Evolutionary conservation across 1,284 basidiomycete genomes (phyloP), one percentile per base, ranked within the genome.

Genomic region (Microbotryum silenes-acaulis): DNA sequence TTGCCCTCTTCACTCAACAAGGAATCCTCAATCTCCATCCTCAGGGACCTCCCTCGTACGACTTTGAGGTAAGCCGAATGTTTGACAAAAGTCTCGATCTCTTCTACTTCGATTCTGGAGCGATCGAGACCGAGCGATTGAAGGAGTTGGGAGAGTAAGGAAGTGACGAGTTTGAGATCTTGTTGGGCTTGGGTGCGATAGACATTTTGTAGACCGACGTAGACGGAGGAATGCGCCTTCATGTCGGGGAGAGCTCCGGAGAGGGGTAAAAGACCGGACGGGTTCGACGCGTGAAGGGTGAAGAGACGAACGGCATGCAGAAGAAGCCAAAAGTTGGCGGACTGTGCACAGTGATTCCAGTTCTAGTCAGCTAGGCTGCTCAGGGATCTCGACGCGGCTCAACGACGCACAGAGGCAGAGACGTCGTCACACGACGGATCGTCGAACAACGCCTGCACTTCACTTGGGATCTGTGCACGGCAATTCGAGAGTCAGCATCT

Each of bases 161-260:
- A 29, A 21, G 72, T 71, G 48, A 69, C 60, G 33, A 59, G 63
- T 29, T 71, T 77, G 68, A 86, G 84, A 72, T 93, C 91, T 54
- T 83, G 80, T 44, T 83, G 80, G 2, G 89, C 84, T 59, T 83
- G 82, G 5, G 77, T 73, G 68, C 86, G 86, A 77, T 92, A 94
- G 62, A 91, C 72, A 33, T 79, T 82, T 73, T 92, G 89, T 27
- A 94, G 78, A 44, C 82, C 79, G 52, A 92, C 85, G 74, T 97
- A 98, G 60, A 82, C 83, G 46, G 79, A 75, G 0, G 93, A 96
- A 68, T 87, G 87, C 5, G 93, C 86, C 74, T 96, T 94, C 89
- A 99, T 97, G 77, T 98, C 94, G 0, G 94, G 94, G 1, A 98
- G 79, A 0, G 89, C 82, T 3, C 83, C 78, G 0, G 82, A 79